Percentiles rank a stretch among this genome's conserved stretches.
These are phyloP conservation scores for Jasminum sambac DNA, from an alignment of 257 asterid species.

Conservation along the genomic window DNA sequence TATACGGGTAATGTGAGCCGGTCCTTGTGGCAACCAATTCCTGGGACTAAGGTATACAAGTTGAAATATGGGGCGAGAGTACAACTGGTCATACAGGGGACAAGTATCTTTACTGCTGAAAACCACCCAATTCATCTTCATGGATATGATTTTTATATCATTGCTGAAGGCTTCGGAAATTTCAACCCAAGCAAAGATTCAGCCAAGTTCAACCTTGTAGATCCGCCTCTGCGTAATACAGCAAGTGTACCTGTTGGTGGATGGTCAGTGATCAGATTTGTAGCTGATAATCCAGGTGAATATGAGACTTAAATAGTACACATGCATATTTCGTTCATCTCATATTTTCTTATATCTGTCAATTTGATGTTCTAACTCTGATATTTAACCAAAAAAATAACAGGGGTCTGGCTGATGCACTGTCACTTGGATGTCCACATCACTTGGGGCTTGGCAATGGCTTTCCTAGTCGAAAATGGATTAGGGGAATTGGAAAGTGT, in stretches of 20 bases:
- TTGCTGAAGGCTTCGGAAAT: constrained; percentile 10
- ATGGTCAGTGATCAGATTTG: constrained; percentile 13
- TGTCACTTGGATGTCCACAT: constrained; percentile 7
- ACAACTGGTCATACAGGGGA: constrained; percentile 1
- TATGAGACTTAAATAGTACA: not conserved
- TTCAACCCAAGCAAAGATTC: constrained; percentile 1
- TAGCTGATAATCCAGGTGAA: constrained; percentile 11
- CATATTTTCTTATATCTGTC: not conserved
- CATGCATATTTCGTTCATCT: not conserved
- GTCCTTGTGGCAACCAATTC: not conserved
- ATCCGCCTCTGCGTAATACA: constrained; percentile 15
- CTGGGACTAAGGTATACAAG: constrained; percentile 8
- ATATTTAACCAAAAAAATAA: not conserved
- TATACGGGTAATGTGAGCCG: constrained; percentile 5
- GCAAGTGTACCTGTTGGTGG: constrained; percentile 9
- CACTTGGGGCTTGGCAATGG: constrained; percentile 4
- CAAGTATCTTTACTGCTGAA: constrained; percentile 9
- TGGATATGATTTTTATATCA: constrained; percentile 7
- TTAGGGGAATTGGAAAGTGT: not conserved
- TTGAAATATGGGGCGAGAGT: constrained; percentile 14
- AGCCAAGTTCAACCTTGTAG: constrained; percentile 8
- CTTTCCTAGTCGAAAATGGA: constrained; percentile 6
- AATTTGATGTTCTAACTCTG: not conserved
- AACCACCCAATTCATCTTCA: constrained; percentile 10
- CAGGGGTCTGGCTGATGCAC: constrained; percentile 4